These are phyloP conservation scores for Phallus indusiatus DNA, from an alignment of 768 basidiomycete species.

Conservation along the genomic window DNA sequence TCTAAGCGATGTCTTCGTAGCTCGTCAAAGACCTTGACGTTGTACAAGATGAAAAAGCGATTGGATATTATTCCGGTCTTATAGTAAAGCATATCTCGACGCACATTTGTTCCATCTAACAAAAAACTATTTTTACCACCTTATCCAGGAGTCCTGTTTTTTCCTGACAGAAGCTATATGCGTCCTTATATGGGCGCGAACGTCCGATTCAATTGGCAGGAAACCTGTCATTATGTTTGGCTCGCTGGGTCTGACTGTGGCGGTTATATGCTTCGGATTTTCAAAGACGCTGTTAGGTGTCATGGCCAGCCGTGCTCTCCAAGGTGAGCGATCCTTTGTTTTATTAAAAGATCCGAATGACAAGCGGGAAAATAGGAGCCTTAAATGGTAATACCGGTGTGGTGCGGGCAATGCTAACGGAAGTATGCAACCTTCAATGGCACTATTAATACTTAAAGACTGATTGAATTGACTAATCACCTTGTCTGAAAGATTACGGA, in stretches of 20 bases:
- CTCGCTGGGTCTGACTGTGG: neutral
- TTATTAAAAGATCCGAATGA: neutral
- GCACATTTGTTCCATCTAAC: neutral
- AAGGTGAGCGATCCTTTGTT: neutral
- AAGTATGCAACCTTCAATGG: neutral
- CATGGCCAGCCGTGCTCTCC: neutral
- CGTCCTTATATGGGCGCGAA: neutral
- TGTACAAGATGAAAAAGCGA: neutral
- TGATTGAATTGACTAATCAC: neutral
- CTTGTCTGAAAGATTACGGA: neutral
- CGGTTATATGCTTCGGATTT: neutral
- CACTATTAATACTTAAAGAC: neutral
- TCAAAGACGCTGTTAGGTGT: neutral
- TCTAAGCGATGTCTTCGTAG: neutral
- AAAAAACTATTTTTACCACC: neutral
- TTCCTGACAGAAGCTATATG: neutral
- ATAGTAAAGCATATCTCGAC: neutral
- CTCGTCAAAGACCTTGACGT: neutral
- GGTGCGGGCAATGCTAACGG: neutral
- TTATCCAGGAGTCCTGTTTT: neutral
- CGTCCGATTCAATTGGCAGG: neutral
- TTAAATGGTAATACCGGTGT: neutral
- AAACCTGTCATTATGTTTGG: neutral
- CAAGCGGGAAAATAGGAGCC: neutral
- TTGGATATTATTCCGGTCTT: slow-evolving; percentile 1